Conservation (phyloP, 306 rosid species). For the Gynostemma pentaphyllum region DNA sequence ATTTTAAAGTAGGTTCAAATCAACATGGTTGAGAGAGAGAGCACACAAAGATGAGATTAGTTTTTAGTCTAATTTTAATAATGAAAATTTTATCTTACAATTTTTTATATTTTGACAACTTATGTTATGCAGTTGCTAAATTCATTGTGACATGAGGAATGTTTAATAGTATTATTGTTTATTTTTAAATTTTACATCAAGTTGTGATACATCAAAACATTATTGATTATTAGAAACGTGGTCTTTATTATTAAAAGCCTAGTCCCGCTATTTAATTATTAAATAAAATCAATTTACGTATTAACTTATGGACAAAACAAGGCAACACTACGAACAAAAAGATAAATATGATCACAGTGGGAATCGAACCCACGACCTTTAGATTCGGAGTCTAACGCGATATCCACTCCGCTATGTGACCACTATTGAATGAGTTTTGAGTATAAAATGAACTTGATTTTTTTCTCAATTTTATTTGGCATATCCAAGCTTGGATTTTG, state of each 20-base stretch:
- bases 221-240: no score
- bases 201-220: no score
- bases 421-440: background rate
- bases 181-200: no score
- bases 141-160: background rate
- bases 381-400: constrained; percentile 99
- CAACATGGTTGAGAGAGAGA: constrained; percentile 1
- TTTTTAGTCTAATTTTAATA: background rate
- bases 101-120: background rate
- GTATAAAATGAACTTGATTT: background rate
- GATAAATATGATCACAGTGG: constrained; percentile 67
- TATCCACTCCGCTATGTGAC: constrained; percentile 99
- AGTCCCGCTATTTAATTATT: no score
- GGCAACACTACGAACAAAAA: background rate
- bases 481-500: background rate
- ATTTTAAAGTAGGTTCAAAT: no score
- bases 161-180: no score
- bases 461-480: background rate
- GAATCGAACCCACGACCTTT: constrained; percentile 99
- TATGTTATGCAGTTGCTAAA: no score
- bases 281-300: no score
- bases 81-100: background rate
- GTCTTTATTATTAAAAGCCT: no score
- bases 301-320: background rate
- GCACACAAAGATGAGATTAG: background rate